Base-by-base conservation (phyloP, 2,329 filamentous ascomycete genomes). In the Sporothrix protearum region DNA sequence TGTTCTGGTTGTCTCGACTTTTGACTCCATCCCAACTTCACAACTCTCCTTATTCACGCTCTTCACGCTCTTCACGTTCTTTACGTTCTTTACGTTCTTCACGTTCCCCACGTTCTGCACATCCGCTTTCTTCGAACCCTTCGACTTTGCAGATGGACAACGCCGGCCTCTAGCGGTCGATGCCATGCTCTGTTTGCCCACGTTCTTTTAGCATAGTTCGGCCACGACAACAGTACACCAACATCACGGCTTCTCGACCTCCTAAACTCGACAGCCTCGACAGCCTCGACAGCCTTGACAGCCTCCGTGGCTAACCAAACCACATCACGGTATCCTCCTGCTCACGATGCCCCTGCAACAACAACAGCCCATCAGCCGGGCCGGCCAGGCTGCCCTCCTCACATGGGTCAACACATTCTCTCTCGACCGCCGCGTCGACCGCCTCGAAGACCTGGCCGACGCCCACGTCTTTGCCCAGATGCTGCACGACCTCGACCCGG, bases 401-500 rank as follows among this genome's bases (percentile, higher is more conserved):
- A 84, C 85, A 80, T 88, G 87, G 81, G 85, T 88, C 75, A 81
- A 80, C 75, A 79, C 84, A 8, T 86, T 85, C 73, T 77, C 83
- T 39, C 78, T 85, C 68, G 80, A 83, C 51, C 77, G 76, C 49
- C 80, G 81, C 73, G 83, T 83, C 77, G 83, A 83, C 74, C 84
- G 83, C n/a, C 80, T 86, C 68, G 81, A 84, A 68, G 82, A 86
- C 69, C 81, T 87, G 61, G 80, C 81, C 77, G 87, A 89, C 74
- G 87, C 86, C 70, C 79, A 84, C 72, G 78, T 85, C 42, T 84
- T 89, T 74, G 86, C 84, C 53, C 80, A 86, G 74, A 83, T 89
- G 63, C 84, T 89, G 72, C 83, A 86, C 77, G 85, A 89, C 76
- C 80, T 91, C 64, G 87, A 89, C 75, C 77, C 83, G 45, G 81